Evolutionary conservation across 176 grass and related monocot genomes (phyloP), one percentile per base, ranked within the genome.

Genomic region (Themeda triandra): DNA sequence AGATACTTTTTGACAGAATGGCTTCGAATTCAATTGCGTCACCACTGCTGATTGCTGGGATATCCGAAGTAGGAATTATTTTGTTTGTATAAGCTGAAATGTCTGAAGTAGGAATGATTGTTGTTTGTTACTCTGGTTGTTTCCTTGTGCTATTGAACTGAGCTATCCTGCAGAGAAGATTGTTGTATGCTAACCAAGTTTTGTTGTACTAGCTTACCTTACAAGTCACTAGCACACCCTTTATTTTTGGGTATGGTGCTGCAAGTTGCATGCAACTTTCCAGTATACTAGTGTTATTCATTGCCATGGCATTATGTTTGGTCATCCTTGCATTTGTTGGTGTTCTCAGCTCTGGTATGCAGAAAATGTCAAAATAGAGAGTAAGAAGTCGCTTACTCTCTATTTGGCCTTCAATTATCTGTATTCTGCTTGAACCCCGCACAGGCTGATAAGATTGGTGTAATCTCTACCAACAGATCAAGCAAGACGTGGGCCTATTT

Each of bases 1-100:
- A 53, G 53, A 75, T 63, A 81, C 48, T 62, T 85, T 80, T 80
- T 80, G 39, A 85, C 77, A 89, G 82, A 80, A 80, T 74, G 76
- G 60, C 46, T 66, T 84, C 82, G 7, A 59, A 75, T 89, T 89
- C 48, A 23, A 48, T 46, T n/a, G 21, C 12, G 66, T 80, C 28
- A 30, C 49, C 39, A n/a, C 75, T 42, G 81, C 35, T 67, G 58
- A 60, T 67, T 42, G 81, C 35, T 67, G 58, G 46, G 37, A 74
- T 83, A 44, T 78, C 70, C 18, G 31, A 44, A 33, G 46, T 84
- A 79, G 73, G 42, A 53, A 33, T 14, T 6, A 19, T 36, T 39
- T 73, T 56, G 66, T 83, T 66, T 15, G 8, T 8, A 58, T 58
- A 58, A n/a, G 21, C 23, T 59, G 54, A 3, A 24, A 24, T 59